A percentile compares a stretch with the other conserved stretches of the same genome.
phyloP scores from a whole-genome alignment of 176 grass and related monocot species.

The Thalia dealbata region DNA sequence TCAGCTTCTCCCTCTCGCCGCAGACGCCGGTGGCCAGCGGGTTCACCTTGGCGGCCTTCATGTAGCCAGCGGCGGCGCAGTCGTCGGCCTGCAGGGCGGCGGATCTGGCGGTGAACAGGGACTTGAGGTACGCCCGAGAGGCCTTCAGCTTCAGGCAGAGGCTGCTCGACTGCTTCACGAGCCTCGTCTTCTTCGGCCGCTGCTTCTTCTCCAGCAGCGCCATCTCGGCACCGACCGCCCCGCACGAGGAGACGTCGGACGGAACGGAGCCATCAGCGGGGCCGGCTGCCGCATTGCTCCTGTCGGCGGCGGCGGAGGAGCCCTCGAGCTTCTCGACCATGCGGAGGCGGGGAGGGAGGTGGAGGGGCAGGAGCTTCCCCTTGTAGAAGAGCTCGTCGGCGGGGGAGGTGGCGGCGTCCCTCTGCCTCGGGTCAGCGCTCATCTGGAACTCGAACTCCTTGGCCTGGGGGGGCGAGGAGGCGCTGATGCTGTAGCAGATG shows the following conservation, averaged over 20 bases:
- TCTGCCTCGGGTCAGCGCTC: conserved; percentile 3
- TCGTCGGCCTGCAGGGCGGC: background rate
- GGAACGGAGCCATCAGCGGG: too few species aligned
- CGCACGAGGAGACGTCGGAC: too few species aligned
- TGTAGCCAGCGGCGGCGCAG: too few species aligned
- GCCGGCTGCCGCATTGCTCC: background rate
- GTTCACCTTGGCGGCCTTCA: background rate
- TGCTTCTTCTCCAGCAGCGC: background rate
- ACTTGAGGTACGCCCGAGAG: conserved; percentile 62
- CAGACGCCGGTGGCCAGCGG: background rate
- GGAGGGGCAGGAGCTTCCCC: conserved; percentile 78
- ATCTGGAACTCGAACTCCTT: conserved; percentile 65
- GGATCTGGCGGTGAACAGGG: conserved; percentile 47
- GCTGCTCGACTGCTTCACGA: conserved; percentile 38
- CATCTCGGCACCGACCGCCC: conserved; percentile 8
- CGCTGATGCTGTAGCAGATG: conserved; percentile 23
- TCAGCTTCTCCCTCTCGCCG: conserved; percentile 25
- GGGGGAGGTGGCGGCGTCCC: conserved; percentile 33
- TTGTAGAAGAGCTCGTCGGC: conserved; percentile 97
- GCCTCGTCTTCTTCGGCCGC: conserved; percentile 58
- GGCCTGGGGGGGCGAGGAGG: background rate
- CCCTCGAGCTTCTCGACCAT: conserved; percentile 62
- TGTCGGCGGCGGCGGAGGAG: conserved; percentile 6
- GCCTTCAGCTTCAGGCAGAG: conserved; percentile 42
- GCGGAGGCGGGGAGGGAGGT: conserved; percentile 60